A percentile compares a stretch with the other conserved stretches of the same genome.
Evolutionary conservation across 1,284 basidiomycete genomes (phyloP).

Genomic region (Cutaneotrichosporon cyanovorans): DNA sequence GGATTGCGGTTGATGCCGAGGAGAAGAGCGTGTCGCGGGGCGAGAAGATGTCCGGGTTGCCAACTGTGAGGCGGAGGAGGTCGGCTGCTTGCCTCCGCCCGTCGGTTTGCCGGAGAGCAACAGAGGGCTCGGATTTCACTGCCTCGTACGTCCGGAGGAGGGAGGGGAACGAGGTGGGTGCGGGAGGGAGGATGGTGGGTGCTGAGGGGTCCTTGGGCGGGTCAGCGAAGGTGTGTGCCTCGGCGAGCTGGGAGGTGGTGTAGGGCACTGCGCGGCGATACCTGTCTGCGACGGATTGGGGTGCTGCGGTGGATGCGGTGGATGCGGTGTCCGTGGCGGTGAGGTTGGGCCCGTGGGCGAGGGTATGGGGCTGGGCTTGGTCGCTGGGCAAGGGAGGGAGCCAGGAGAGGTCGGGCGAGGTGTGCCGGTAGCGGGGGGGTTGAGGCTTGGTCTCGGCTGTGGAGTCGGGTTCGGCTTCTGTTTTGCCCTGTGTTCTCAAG

Average conservation of each 20-base stretch:
- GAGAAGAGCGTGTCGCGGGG: slow-evolving; percentile 25
- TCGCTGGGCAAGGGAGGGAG: slow-evolving; percentile 30
- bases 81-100: slow-evolving; percentile 31
- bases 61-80: slow-evolving; percentile 27
- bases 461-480: not conserved
- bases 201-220: slow-evolving; percentile 11
- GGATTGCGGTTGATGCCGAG: slow-evolving; percentile 8
- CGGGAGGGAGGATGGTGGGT: slow-evolving; percentile 8
- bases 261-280: slow-evolving; percentile 32
- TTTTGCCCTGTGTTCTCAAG: too few species aligned
- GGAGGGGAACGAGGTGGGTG: slow-evolving; percentile 29
- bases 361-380: not conserved
- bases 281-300: slow-evolving; percentile 31
- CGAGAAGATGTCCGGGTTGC: slow-evolving; percentile 28
- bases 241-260: slow-evolving; percentile 27
- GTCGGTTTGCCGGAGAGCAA: slow-evolving; percentile 29
- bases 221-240: slow-evolving; percentile 22
- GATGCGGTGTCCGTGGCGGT: not conserved
- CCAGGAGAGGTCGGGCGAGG: slow-evolving; percentile 25
- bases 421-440: slow-evolving; percentile 6
- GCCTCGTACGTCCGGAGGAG: slow-evolving; percentile 29
- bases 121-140: slow-evolving; percentile 26
- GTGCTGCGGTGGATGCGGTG: slow-evolving; percentile 3
- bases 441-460: not conserved
- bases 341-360: not conserved